phyloP scores from a whole-genome alignment of 2,329 filamentous ascomycete species.

The Fusarium caatingaense region DNA sequence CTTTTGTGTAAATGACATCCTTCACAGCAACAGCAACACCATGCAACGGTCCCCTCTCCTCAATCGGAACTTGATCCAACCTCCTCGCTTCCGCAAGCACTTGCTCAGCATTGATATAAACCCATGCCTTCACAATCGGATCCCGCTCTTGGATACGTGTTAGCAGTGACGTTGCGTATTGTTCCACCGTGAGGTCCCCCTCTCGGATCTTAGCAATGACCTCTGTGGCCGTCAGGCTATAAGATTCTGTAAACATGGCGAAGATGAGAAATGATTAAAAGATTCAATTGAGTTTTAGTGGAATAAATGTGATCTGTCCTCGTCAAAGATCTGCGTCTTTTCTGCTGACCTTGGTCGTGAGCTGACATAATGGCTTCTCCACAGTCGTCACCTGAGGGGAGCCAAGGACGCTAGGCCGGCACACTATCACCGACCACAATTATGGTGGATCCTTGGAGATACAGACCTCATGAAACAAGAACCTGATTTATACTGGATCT shows the following conservation, averaged over 20 bases:
- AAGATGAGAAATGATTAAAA: neutral
- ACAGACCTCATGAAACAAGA: neutral
- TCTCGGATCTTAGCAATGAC: neutral
- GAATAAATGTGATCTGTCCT: neutral
- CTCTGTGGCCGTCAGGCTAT: slow-evolving; percentile 5
- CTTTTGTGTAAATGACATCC: slow-evolving; percentile 30
- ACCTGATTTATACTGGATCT: neutral
- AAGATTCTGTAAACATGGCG: neutral
- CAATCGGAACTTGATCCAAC: neutral
- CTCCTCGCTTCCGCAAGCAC: slow-evolving; percentile 6
- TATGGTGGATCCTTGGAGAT: neutral
- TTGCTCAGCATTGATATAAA: neutral
- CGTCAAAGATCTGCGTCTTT: neutral
- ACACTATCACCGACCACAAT: neutral
- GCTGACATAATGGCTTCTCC: slow-evolving; percentile 14
- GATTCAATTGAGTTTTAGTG: neutral
- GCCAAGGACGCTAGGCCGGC: neutral
- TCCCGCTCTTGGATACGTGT: slow-evolving; percentile 21
- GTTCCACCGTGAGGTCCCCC: slow-evolving; percentile 36
- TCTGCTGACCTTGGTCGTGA: neutral
- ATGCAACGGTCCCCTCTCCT: slow-evolving; percentile 8
- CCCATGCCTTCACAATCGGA: slow-evolving; percentile 6
- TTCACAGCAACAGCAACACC: slow-evolving; percentile 27
- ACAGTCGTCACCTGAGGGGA: neutral
- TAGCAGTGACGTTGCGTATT: slow-evolving; percentile 10